Evolutionary conservation across 495 filamentous ascomycete species (phyloP).

Genomic region (Tuber aestivum): DNA sequence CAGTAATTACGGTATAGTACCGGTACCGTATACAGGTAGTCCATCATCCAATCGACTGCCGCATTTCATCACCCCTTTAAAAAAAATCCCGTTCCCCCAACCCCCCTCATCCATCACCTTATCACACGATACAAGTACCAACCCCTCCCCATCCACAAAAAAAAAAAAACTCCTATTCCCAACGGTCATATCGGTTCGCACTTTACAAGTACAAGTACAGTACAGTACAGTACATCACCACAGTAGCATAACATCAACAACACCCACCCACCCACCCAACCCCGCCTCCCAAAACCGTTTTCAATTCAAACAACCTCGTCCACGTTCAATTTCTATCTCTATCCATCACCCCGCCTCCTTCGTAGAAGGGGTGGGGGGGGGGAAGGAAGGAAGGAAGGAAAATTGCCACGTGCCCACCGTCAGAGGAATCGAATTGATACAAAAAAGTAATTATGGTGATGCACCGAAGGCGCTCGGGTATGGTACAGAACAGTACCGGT

Average conservation of each 20-base stretch:
- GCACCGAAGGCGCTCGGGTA: neutral
- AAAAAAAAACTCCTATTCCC: neutral
- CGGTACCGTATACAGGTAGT: too few species aligned
- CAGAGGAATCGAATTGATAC: neutral
- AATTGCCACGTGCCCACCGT: neutral
- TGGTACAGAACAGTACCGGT: too few species aligned
- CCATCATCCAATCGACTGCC: neutral
- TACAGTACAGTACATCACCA: neutral
- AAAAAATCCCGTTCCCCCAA: neutral
- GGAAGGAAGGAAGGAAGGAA: neutral
- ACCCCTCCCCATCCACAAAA: neutral
- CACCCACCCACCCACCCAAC: too few species aligned
- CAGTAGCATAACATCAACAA: too few species aligned
- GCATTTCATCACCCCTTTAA: too few species aligned
- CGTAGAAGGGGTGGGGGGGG: neutral
- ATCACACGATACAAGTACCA: neutral
- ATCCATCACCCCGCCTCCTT: neutral
- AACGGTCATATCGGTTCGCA: neutral
- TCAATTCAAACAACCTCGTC: neutral
- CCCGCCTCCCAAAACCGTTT: neutral
- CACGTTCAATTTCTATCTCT: neutral
- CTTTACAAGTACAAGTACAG: too few species aligned
- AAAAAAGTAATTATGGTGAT: neutral
- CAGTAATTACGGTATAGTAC: too few species aligned
- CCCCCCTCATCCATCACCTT: neutral